Evolutionary conservation across 805 yeast genomes (phyloP).

Genomic region (Tetrapisispora pingtungensis): DNA sequence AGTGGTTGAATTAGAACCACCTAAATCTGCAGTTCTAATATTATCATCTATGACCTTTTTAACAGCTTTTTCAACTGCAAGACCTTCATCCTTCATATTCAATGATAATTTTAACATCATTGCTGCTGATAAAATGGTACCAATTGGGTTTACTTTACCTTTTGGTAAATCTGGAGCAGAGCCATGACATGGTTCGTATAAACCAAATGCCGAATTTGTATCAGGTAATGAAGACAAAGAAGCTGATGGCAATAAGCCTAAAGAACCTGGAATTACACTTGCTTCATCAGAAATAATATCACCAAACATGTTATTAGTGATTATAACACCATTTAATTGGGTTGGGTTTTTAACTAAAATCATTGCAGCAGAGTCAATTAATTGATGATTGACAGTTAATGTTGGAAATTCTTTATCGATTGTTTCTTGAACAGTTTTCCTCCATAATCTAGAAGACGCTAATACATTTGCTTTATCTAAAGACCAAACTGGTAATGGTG

Average conservation of each 20-base stretch:
- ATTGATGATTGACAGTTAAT: conserved; percentile 78
- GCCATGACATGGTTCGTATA: conserved; percentile 98
- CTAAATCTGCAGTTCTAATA: conserved; percentile 79
- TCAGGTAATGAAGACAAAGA: conserved; percentile 96
- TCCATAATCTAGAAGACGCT: conserved; percentile 94
- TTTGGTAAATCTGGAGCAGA: conserved; percentile 89
- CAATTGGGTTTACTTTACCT: conserved; percentile 90
- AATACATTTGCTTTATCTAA: conserved; percentile 95
- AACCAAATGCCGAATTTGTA: conserved; percentile 85
- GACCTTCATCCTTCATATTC: conserved; percentile 74
- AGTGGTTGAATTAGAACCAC: conserved; percentile 70
- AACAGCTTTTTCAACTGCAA: conserved; percentile 82
- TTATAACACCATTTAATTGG: conserved; percentile 80
- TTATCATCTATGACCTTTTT: conserved; percentile 70
- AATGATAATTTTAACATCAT: conserved; percentile 94
- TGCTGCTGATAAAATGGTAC: conserved; percentile 90
- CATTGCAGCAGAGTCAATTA: conserved; percentile 99
- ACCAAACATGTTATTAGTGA: conserved; percentile 96
- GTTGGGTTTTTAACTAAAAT: conserved; percentile 87
- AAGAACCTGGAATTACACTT: conserved; percentile 93
- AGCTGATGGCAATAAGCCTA: conserved; percentile 89
- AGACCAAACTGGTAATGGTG: conserved; percentile 93
- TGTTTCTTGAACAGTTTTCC: conserved; percentile 81
- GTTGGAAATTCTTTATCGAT: conserved; percentile 86
- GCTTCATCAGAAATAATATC: conserved; percentile 98